Evolutionary conservation across 106 monocot species (phyloP).

Genomic region (Allium sativum): DNA sequence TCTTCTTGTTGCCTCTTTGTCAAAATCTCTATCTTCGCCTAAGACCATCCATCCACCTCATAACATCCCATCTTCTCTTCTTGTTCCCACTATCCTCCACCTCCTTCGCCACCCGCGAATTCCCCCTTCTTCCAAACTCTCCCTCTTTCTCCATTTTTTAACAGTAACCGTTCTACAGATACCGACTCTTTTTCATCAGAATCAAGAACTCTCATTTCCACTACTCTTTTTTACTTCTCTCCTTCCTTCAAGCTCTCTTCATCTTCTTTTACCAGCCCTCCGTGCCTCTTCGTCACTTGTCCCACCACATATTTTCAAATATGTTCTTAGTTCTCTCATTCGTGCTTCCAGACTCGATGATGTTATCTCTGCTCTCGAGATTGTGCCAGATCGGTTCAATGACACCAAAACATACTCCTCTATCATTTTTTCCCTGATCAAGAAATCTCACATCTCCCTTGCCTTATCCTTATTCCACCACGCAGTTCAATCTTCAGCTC

Average conservation of each 20-base stretch:
- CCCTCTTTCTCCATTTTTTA: conserved; percentile 27
- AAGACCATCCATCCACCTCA: background rate
- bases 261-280: conserved; percentile 19
- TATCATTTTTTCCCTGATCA: conserved; percentile 47
- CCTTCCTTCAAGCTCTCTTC: conserved; percentile 18
- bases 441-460: conserved; percentile 33
- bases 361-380: conserved; percentile 60
- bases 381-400: conserved; percentile 10
- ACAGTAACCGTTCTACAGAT: background rate
- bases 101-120: conserved; percentile 32
- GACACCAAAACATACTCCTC: conserved; percentile 38
- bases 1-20: background rate
- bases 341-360: conserved; percentile 41
- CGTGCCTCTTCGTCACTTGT: conserved; percentile 11
- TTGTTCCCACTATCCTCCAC: conserved; percentile 12
- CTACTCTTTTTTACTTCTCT: conserved; percentile 12
- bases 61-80: conserved; percentile 4
- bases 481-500: conserved; percentile 11
- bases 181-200: background rate
- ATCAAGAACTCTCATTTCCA: no score
- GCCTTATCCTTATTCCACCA: conserved; percentile 49
- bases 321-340: conserved; percentile 38
- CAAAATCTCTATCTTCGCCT: background rate
- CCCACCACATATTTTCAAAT: conserved; percentile 26
- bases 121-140: conserved; percentile 21